Base-by-base conservation (phyloP, 176 grass and related monocot species). In the Chrysopogon serrulatus region DNA sequence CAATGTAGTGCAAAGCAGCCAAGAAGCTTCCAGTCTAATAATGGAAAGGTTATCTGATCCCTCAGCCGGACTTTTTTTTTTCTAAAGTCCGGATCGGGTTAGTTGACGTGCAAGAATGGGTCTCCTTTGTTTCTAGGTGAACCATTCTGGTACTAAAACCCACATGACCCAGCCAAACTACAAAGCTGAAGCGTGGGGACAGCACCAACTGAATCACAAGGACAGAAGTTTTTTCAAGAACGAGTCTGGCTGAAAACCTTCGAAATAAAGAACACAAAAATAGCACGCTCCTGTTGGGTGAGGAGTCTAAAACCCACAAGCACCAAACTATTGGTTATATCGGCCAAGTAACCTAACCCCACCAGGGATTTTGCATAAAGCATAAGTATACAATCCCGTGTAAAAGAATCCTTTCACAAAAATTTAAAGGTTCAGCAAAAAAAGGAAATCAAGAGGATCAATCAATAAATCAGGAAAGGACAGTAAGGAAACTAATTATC, bases 101-200 rank as follows among this genome's bases (percentile, higher is more conserved):
- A 88, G 90, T 85, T 85, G 86, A 88, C 90, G 86, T 88, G 85
- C 59, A 79, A 82, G 90, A 88, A 88, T 85, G 67, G 78, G 86
- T 86, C 41, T 84, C 78, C 21, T 88, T 79, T 79, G 76, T 82
- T 92, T 87, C 86, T 85, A 77, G 77, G 77, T 85, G 73, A 90
- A 74, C 80, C 84, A 47, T 87, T 90, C 76, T 34, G 51, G 60
- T 87, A 79, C 59, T 79, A 68, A 47, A 40, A 57, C 82, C 28
- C 79, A 71, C 42, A 84, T 86, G 80, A 83, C 83, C 79, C 71
- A 74, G 82, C 64, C 39, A 76, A 89, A 64, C 63, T 82, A 86
- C 87, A 83, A 85, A 87, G 65, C 76, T 84, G 78, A 86, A 67
- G 80, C 76, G 87, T 84, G 70, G 80, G 79, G 81, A 73, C 84